These are phyloP conservation scores for Lathyrus sativus DNA, from an alignment of 306 rosid species.

Conservation along the genomic window DNA sequence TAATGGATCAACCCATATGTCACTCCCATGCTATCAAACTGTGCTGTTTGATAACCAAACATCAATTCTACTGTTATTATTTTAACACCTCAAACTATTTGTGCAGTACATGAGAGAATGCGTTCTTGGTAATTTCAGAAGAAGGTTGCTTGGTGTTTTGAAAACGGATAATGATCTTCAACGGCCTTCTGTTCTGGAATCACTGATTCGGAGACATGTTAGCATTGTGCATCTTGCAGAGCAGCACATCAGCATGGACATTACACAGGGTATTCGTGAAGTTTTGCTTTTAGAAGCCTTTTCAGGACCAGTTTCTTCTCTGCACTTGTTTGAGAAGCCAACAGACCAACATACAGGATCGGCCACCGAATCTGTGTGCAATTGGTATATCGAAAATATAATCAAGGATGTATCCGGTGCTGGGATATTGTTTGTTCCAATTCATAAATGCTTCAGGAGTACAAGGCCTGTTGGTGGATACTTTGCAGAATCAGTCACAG, in stretches of 20 bases:
- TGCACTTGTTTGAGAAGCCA: conserved; percentile 87
- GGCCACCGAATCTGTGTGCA: conserved; percentile 86
- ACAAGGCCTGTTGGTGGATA: conserved; percentile 99
- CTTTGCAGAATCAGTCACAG: conserved; percentile 97
- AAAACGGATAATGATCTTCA: conserved; percentile 96
- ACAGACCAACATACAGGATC: conserved; percentile 87
- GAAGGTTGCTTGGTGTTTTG: conserved; percentile 91
- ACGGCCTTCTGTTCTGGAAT: conserved; percentile 89
- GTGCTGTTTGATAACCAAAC: conserved; percentile 25
- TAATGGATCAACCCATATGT: conserved; percentile 23
- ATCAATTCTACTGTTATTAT: conserved; percentile 12
- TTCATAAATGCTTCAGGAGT: conserved; percentile 93
- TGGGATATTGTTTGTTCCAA: conserved; percentile 89
- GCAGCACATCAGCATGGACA: conserved; percentile 99
- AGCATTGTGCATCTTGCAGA: conserved; percentile 92
- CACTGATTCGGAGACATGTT: conserved; percentile 78
- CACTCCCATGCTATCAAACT: conserved; percentile 22
- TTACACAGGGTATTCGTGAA: conserved; percentile 93
- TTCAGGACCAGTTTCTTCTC: conserved; percentile 94
- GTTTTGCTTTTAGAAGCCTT: conserved; percentile 85
- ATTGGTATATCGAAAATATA: conserved; percentile 95
- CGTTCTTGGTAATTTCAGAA: conserved; percentile 95
- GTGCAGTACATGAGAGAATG: conserved; percentile 99
- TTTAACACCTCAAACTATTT: conserved; percentile 38
- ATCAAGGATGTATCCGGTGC: conserved; percentile 91